Evolutionary conservation across 768 basidiomycete species (phyloP).

Genomic region (Postia placenta): DNA sequence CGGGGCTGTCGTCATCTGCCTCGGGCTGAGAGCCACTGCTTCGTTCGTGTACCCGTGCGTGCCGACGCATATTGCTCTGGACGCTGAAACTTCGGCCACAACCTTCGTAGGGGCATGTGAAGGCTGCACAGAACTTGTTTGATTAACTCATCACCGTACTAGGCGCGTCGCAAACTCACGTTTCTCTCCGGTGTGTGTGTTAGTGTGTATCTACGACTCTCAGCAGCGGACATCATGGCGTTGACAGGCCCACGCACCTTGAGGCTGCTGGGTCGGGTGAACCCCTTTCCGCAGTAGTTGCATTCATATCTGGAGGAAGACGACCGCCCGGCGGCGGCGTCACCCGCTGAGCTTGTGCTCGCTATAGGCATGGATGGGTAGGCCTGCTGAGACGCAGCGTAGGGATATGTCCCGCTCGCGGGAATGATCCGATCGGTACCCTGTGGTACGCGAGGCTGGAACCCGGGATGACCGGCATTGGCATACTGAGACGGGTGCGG

Average conservation of each 20-base stretch:
- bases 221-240: slow-evolving; percentile 2
- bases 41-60: slow-evolving; percentile 64
- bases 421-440: slow-evolving; percentile 11
- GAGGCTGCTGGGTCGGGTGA: slow-evolving; percentile 78
- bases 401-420: slow-evolving; percentile 22
- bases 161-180: slow-evolving; percentile 42
- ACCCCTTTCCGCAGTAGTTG: slow-evolving; percentile 72
- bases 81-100: slow-evolving; percentile 83
- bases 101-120: slow-evolving; percentile 64
- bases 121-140: slow-evolving; percentile 41
- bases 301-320: slow-evolving; percentile 64
- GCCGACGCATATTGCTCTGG: slow-evolving; percentile 84
- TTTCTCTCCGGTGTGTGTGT: slow-evolving; percentile 82
- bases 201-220: slow-evolving; percentile 62
- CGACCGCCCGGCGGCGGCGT: slow-evolving; percentile 16
- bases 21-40: slow-evolving; percentile 16
- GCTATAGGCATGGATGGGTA: slow-evolving; percentile 38
- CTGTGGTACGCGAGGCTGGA: slow-evolving; percentile 6
- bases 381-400: slow-evolving; percentile 34
- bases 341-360: slow-evolving; percentile 7
- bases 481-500: slow-evolving; percentile 11
- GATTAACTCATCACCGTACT: slow-evolving; percentile 13
- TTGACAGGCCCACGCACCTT: slow-evolving; percentile 39
- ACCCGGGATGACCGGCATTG: slow-evolving; percentile 8
- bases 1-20: slow-evolving; percentile 39